Evolutionary conservation across 2,329 filamentous ascomycete genomes (phyloP).

Genomic region (Myotisia sp.): DNA sequence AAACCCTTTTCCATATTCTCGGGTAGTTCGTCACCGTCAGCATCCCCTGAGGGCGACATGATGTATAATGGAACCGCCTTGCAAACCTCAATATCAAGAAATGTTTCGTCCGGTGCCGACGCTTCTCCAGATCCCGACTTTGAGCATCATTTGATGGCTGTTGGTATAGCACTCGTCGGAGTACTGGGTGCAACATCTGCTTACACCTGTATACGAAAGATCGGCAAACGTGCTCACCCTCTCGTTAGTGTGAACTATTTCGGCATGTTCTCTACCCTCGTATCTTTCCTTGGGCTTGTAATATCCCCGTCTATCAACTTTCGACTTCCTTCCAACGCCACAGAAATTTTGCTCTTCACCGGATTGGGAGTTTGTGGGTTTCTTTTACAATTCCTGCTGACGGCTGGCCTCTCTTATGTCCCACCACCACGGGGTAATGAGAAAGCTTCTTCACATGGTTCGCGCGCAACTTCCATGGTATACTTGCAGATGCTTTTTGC

Average conservation of each 20-base stretch:
- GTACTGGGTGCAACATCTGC: slow-evolving; percentile 62
- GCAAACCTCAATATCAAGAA: neutral
- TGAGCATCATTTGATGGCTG: slow-evolving; percentile 53
- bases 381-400: slow-evolving; percentile 73
- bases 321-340: slow-evolving; percentile 37
- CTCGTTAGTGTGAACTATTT: slow-evolving; percentile 84
- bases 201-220: slow-evolving; percentile 64
- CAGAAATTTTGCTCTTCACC: slow-evolving; percentile 53
- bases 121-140: slow-evolving; percentile 32
- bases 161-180: slow-evolving; percentile 58
- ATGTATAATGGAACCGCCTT: slow-evolving; percentile 1
- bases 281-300: slow-evolving; percentile 48
- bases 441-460: slow-evolving; percentile 16
- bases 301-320: slow-evolving; percentile 43
- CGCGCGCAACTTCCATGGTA: slow-evolving; percentile 50
- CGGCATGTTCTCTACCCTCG: slow-evolving; percentile 52
- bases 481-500: slow-evolving; percentile 60
- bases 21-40: slow-evolving; percentile 6
- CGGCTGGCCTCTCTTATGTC: slow-evolving; percentile 59
- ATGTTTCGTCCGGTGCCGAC: slow-evolving; percentile 11
- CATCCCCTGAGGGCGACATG: slow-evolving; percentile 3
- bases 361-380: slow-evolving; percentile 63
- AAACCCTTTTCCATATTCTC: slow-evolving; percentile 48
- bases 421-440: slow-evolving; percentile 33
- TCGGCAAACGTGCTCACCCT: slow-evolving; percentile 65